Evolutionary conservation across 495 filamentous ascomycete genomes (phyloP).

Genomic region (Diplogelasinospora grovesii): DNA sequence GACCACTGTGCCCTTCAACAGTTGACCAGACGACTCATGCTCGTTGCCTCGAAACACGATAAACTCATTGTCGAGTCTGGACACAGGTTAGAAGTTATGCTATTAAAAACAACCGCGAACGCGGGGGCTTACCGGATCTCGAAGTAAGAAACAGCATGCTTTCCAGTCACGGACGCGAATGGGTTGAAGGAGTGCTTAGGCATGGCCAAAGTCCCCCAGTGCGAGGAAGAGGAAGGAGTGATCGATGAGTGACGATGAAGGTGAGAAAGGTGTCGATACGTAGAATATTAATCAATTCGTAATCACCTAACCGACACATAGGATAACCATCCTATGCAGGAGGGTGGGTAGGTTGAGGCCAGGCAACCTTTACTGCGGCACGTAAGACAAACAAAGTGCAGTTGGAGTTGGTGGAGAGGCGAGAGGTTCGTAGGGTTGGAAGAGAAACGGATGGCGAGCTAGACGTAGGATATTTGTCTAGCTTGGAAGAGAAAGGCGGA

Average conservation of each 20-base stretch:
- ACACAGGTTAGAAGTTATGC: not conserved
- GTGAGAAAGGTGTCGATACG: conserved; percentile 1
- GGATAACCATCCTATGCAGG: conserved; percentile 8
- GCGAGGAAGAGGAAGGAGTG: not conserved
- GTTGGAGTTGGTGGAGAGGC: too few species aligned
- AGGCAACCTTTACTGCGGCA: conserved; percentile 4
- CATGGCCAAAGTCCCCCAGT: conserved; percentile 32
- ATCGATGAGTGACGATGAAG: conserved; percentile 1
- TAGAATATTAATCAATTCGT: conserved; percentile 6
- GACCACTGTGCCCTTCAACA: conserved; percentile 67
- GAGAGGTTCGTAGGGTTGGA: too few species aligned
- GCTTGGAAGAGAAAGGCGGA: too few species aligned
- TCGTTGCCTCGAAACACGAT: conserved; percentile 71
- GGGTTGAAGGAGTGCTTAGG: conserved; percentile 46
- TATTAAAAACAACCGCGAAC: not conserved
- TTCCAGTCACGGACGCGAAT: conserved; percentile 38
- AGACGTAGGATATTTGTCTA: too few species aligned
- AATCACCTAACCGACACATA: conserved; percentile 4
- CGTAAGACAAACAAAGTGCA: too few species aligned
- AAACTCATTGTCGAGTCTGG: conserved; percentile 70
- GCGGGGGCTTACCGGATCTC: conserved; percentile 44
- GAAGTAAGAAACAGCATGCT: conserved; percentile 40
- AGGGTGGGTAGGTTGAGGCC: conserved; percentile 7
- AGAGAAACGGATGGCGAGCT: too few species aligned
- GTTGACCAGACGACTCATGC: conserved; percentile 67